Base-by-base conservation (phyloP, 2,329 filamentous ascomycete species). In the Aspergillus pseudoviridinutans region DNA sequence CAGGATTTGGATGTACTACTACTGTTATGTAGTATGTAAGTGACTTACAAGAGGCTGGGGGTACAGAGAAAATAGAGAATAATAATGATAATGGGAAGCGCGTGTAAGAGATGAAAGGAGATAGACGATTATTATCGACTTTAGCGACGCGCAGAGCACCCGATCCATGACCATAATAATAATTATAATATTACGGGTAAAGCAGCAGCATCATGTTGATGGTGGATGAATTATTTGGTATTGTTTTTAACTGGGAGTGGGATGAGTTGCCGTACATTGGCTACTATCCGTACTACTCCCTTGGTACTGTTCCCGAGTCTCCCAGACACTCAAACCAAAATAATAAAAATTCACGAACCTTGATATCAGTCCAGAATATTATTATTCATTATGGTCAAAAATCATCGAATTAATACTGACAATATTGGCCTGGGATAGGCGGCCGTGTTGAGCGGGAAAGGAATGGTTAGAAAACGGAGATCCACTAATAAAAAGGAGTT, bases 401-500 rank as follows among this genome's bases (percentile, higher is more conserved):
- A 46, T 46, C 8, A 46, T 46, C 20, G 2, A 17, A 17, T 38
- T 38, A 38, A 6, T 38, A 38, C 32, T 6, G 29, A 7, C 32
- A 38, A 38, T 38, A 38, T 38, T 38, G 32, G 32, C 32, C 4
- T 35, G 32, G 32, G 14, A 17, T 17, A 22, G 41, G 42, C 22
- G 42, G 42, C 22, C n/a, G 42, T 46, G 22, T 46, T 24, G 42
- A 20, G 28, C 56, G 46, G 58, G 56, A 54, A 49, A 63, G 57
- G 51, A 60, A 61, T 53, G 57, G 50, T 52, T 28, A 54, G 54
- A 51, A 54, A 57, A 51, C 49, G 50, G 59, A 59, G 61, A 53
- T 59, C 61, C 62, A 63, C 64, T 42, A 46, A 49, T 41, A 53
- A 59, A 64, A 58, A 58, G 53, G 52, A 57, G 54, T 60, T 56